Evolutionary conservation across 345 rosid genomes (phyloP), one percentile per base, ranked within the genome.

Genomic region (Arabidopsis suecica): DNA sequence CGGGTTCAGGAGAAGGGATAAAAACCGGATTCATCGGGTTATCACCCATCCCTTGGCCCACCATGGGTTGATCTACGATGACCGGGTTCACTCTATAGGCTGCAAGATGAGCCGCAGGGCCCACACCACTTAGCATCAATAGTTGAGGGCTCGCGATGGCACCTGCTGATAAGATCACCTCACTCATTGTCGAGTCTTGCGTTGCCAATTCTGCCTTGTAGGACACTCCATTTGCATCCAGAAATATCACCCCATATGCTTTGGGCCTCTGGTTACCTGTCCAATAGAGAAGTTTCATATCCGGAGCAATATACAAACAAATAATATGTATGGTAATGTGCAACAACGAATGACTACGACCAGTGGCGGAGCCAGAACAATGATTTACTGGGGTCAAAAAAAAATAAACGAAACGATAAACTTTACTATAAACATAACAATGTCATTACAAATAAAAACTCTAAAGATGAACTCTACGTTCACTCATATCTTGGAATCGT

Each of bases 61-160:
- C 91, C 82, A 83, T 72, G 0, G 90, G 87, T 9, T 88, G 86
- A 48, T 90, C 84, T 45, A 82, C 7, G 2, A 77, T 18, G 58
- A 90, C 63, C 12, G 88, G 88, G 3, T 70, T 49, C 34, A 89
- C 81, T 10, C 82, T 79, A 11, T 78, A 81, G 28, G 53, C 23
- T 12, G 5, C 3, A 41, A 90, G 95, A 40, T 84, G 86, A 3
- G 55, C 6, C 5, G 59, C 60, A 0, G 98, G 96, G 9, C 97
- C 98, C n/a, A 93, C 71, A 0, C 93, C 93, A 56, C 93, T 90
- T 13, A 93, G 40, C 97, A 93, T 84, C 54, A 93, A 41, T n/a
- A 89, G 47, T 8, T 91, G 97, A 4, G 97, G 98, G 79, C 96
- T 93, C 14, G 89, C 93, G 0, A 93, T 32, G 22, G 98, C 96